These are phyloP conservation scores for Poteriospumella lacustris DNA, from an alignment of 108 stramenopile genomes.

Conservation along the genomic window DNA sequence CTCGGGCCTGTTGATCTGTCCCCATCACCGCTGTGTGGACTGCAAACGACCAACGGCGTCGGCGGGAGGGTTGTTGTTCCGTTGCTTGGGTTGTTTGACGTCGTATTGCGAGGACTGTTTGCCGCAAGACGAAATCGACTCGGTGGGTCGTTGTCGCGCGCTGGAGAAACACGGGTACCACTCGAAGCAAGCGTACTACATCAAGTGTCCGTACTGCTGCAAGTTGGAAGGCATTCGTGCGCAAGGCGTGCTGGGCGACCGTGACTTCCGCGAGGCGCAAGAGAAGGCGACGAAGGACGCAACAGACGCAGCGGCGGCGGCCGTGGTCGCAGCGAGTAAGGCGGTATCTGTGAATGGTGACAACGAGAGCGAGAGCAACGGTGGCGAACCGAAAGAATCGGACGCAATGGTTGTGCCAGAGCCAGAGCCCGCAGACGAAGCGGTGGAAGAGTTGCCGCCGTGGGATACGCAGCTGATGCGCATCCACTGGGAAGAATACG, in stretches of 20 bases:
- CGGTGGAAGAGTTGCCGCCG: too few species aligned
- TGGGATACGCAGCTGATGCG: background rate
- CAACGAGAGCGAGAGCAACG: too few species aligned
- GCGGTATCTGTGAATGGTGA: too few species aligned
- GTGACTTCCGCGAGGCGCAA: too few species aligned
- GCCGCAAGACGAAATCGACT: conserved; percentile 50
- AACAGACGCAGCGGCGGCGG: too few species aligned
- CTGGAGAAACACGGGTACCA: background rate
- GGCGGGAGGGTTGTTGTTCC: conserved; percentile 75
- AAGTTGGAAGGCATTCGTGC: background rate
- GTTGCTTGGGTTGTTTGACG: conserved; percentile 64
- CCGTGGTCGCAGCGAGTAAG: too few species aligned
- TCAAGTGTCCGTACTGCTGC: background rate
- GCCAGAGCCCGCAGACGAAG: too few species aligned
- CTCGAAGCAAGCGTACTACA: conserved; percentile 34
- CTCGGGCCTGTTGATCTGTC: conserved; percentile 45
- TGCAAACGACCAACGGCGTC: conserved; percentile 57
- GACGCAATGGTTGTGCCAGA: too few species aligned
- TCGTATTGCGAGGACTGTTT: conserved; percentile 78
- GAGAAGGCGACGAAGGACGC: too few species aligned
- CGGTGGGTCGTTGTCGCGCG: conserved; percentile 11
- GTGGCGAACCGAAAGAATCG: too few species aligned
- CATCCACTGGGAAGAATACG: background rate
- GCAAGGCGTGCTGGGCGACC: background rate
- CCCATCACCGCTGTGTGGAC: conserved; percentile 66